Conservation (phyloP, 805 yeast species). For the Cyberlindnera amylophila region DNA sequence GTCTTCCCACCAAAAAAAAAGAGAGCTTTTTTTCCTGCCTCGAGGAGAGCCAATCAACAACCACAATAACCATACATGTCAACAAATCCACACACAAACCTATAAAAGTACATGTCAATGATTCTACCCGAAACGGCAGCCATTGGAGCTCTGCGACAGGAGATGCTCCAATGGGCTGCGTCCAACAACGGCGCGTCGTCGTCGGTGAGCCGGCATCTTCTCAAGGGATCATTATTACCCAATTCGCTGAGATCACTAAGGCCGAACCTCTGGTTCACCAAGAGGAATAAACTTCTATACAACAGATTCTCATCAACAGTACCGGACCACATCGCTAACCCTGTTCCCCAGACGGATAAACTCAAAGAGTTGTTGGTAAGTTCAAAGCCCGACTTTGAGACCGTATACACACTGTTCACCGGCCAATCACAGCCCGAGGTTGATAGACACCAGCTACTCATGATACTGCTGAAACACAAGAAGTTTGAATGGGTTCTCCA, state of each 20-base stretch:
- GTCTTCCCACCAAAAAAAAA: no score
- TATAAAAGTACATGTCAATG: slow-evolving; percentile 3
- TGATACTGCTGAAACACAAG: slow-evolving; percentile 11
- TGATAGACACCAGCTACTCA: slow-evolving; percentile 5
- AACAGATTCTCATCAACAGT: slow-evolving; percentile 4
- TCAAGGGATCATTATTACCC: slow-evolving; percentile 6
- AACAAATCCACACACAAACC: no score
- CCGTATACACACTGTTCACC: slow-evolving; percentile 3
- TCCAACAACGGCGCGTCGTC: slow-evolving; percentile 1
- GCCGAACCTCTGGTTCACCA: no score
- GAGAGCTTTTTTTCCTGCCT: no score
- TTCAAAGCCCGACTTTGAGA: slow-evolving; percentile 2
- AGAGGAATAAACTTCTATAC: no score
- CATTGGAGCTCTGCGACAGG: slow-evolving; percentile 2
- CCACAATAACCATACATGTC: no score
- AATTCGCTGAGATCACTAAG: neutral
- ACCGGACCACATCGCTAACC: no score
- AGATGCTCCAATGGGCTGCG: slow-evolving; percentile 11
- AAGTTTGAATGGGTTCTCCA: slow-evolving; percentile 11
- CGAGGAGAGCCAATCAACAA: no score
- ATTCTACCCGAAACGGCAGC: slow-evolving; percentile 1
- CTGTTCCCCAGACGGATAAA: no score
- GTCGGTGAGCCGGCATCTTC: slow-evolving; percentile 3
- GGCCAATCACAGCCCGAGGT: neutral
- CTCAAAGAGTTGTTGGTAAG: no score